Base-by-base conservation (phyloP, 257 asterid genomes). In the Eucommia ulmoides region DNA sequence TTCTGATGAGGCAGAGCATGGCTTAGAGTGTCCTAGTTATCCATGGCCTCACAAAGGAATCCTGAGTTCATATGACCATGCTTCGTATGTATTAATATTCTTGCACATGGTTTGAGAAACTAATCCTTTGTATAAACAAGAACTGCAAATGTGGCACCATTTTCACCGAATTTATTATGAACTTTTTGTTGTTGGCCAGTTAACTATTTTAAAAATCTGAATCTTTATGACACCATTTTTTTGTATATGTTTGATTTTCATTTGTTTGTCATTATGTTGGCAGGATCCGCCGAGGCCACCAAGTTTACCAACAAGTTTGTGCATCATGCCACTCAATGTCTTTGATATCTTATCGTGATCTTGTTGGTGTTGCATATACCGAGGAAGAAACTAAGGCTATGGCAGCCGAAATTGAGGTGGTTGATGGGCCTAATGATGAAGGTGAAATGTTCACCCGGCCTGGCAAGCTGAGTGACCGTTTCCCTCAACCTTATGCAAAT, bases 401-500 rank as follows among this genome's bases (percentile, higher is more conserved):
- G 92, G 94, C 94, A 22, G 92, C 92, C 19, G 94, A 83, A 59
- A 71, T 83, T 64, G 94, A 83, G 64, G 94, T 83, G 49, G 76
- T 65, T 62, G 91, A 83, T 69, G 92, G 94, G 50, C 94, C 94
- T 24, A 83, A 77, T 71, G 92, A 80, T 35, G 92, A 77, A 61
- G 91, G 94, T 16, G 94, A 83, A 65, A 83, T 83, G 94, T 83
- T 61, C 50, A 70, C 82, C 23, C 88, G 82, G 26, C 84, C 94
- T 24, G 94, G 94, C 47, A 83, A 73, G 71, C 69, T 75, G 64
- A 83, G 82, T 54, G 94, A 83, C 54, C 84, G 87, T 63, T 80
- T 83, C 24, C 92, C 87, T 23, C 66, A 77, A 70, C 94, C 94
- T 55, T 83, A 83, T 60, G 49, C 87, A 20, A 83, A 83, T 53